These are phyloP conservation scores for Chamaenerion angustifolium DNA, from an alignment of 345 rosid genomes.

Conservation along the genomic window DNA sequence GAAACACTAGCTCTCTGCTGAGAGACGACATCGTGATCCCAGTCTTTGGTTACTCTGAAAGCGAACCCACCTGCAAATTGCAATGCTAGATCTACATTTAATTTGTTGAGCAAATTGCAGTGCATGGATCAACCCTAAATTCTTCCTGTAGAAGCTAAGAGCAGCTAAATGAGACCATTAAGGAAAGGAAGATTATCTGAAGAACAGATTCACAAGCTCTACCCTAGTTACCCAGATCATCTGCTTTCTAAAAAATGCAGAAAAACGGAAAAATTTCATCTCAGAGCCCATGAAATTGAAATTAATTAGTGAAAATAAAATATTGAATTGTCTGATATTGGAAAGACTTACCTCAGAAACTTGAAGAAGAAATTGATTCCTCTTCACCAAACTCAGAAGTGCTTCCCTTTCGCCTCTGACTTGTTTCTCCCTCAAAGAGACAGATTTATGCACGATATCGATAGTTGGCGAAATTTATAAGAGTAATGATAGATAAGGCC, in stretches of 20 bases:
- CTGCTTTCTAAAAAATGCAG: no score
- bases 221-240: no score
- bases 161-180: no score
- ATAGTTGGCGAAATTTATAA: conserved; percentile 2
- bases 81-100: conserved; percentile 1
- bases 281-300: no score
- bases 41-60: not conserved
- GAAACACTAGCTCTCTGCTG: conserved; percentile 78
- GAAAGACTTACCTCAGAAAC: not conserved
- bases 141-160: no score
- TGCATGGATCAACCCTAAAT: no score
- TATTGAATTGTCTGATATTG: not conserved
- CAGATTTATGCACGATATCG: not conserved
- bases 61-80: not conserved
- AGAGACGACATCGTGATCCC: conserved; percentile 39
- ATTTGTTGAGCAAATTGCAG: not conserved
- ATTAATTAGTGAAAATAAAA: no score
- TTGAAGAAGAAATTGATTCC: not conserved
- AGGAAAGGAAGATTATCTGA: no score
- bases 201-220: no score
- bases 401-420: no score
- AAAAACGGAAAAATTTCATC: no score
- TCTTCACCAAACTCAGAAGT: not conserved
- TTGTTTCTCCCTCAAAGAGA: not conserved
- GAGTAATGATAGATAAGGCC: not conserved